These are phyloP conservation scores for Parsonsia alboflavescens DNA, from an alignment of 257 asterid genomes.

Conservation along the genomic window DNA sequence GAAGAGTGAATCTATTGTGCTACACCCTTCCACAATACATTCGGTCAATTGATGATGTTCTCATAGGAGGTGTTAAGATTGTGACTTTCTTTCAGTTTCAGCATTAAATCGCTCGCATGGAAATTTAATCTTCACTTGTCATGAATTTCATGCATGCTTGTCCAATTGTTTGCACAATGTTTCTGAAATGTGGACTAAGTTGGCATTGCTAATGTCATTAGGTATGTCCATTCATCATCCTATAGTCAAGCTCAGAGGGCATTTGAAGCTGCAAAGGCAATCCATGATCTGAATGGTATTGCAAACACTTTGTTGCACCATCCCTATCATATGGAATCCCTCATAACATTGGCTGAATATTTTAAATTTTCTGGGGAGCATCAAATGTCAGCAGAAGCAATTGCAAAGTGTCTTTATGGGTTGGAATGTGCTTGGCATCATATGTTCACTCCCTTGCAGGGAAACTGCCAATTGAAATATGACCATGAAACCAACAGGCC, in stretches of 20 bases:
- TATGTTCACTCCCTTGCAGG: conserved; percentile 57
- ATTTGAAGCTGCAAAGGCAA: conserved; percentile 83
- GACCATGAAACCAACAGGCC: conserved; percentile 74
- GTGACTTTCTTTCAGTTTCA: background rate
- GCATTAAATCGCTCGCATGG: background rate
- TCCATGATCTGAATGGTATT: conserved; percentile 82
- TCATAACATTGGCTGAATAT: conserved; percentile 75
- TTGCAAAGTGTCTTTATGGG: conserved; percentile 72
- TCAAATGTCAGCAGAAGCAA: conserved; percentile 85
- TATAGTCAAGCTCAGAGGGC: conserved; percentile 80
- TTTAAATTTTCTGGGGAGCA: conserved; percentile 89
- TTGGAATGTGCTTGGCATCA: conserved; percentile 97
- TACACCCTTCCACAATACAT: background rate
- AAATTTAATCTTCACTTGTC: background rate
- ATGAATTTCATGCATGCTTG: background rate
- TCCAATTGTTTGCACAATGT: background rate
- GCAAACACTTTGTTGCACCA: conserved; percentile 62
- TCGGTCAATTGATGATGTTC: background rate
- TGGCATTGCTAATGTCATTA: conserved; percentile 25
- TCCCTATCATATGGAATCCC: conserved; percentile 92
- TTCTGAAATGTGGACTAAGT: conserved; percentile 7
- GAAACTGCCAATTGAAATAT: conserved; percentile 61
- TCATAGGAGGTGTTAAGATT: background rate
- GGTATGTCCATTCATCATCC: conserved; percentile 68
- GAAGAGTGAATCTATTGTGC: too few species aligned